A percentile compares a stretch with the other conserved stretches of the same genome.
phyloP scores from a whole-genome alignment of 106 monocot genomes.

The Dendrobium huoshanense region DNA sequence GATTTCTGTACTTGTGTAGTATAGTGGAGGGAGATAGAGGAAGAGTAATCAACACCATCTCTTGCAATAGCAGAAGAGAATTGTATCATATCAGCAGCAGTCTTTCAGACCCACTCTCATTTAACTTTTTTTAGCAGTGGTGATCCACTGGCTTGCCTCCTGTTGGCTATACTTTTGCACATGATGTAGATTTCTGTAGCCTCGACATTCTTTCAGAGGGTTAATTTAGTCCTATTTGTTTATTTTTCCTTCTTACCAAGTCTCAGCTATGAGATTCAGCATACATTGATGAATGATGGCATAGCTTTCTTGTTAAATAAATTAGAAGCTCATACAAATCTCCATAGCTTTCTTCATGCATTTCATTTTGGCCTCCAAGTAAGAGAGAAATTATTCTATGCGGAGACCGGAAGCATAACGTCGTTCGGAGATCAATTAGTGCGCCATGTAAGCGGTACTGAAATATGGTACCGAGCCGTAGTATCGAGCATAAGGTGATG shows the following conservation, averaged over 20 bases:
- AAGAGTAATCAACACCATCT: not conserved
- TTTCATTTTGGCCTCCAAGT: not conserved
- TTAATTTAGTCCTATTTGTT: not conserved
- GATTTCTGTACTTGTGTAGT: constrained; percentile 3
- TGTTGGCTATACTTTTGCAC: constrained; percentile 4
- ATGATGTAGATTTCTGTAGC: constrained; percentile 11
- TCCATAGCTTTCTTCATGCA: not conserved
- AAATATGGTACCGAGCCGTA: too few species aligned
- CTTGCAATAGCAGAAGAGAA: not conserved
- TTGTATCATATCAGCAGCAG: constrained; percentile 8
- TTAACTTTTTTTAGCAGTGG: not conserved
- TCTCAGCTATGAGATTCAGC: not conserved
- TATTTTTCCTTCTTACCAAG: not conserved
- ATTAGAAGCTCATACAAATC: not conserved
- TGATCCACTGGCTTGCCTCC: not conserved
- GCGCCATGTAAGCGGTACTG: too few species aligned
- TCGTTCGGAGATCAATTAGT: too few species aligned
- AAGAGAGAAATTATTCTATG: too few species aligned
- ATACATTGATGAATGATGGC: too few species aligned
- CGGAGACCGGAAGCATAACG: too few species aligned
- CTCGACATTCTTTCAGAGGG: constrained; percentile 1
- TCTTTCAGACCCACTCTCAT: constrained; percentile 1
- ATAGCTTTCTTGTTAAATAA: not conserved
- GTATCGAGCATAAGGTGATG: too few species aligned
- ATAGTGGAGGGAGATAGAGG: not conserved